Conservation (phyloP, 2,329 filamentous ascomycete genomes). For the Hawksworthiomyces lignivorus region DNA sequence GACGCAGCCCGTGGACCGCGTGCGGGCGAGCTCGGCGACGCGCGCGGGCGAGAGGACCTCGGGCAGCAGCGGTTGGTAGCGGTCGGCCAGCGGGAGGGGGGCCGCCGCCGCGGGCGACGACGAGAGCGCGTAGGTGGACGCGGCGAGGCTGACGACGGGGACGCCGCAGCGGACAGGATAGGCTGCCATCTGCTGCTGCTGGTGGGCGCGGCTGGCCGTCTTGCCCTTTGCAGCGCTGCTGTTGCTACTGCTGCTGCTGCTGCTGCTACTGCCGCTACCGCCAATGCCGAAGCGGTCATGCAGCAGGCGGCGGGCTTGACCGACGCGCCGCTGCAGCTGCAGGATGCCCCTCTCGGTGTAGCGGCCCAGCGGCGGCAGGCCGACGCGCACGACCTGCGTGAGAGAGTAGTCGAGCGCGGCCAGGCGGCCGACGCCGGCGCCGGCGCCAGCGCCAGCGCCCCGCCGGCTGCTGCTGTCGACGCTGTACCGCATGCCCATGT, state of each 20-base stretch:
- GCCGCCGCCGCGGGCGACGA: background rate
- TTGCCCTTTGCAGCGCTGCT: too few species aligned
- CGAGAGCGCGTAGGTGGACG: conserved; percentile 31
- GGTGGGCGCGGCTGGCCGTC: conserved; percentile 4
- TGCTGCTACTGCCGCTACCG: background rate
- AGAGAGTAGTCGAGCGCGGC: conserved; percentile 31
- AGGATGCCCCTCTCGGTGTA: conserved; percentile 12
- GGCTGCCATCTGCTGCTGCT: background rate
- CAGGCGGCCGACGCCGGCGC: conserved; percentile 2
- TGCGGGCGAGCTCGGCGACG: conserved; percentile 29
- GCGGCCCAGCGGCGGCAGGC: conserved; percentile 25
- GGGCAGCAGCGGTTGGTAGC: conserved; percentile 32
- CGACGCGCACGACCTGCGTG: conserved; percentile 29
- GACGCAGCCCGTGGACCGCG: conserved; percentile 30
- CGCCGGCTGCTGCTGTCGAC: conserved; percentile 16
- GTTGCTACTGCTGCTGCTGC: too few species aligned
- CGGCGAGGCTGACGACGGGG: conserved; percentile 31
- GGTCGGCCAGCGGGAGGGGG: conserved; percentile 24
- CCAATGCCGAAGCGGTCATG: conserved; percentile 2
- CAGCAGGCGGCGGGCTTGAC: background rate
- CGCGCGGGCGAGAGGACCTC: conserved; percentile 28
- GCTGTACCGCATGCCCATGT: conserved; percentile 31
- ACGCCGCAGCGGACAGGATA: conserved; percentile 14
- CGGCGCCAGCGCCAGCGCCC: background rate
- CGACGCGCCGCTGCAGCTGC: conserved; percentile 10